Evolutionary conservation across 805 yeast species (phyloP).

Genomic region (Starmera pachycereana): DNA sequence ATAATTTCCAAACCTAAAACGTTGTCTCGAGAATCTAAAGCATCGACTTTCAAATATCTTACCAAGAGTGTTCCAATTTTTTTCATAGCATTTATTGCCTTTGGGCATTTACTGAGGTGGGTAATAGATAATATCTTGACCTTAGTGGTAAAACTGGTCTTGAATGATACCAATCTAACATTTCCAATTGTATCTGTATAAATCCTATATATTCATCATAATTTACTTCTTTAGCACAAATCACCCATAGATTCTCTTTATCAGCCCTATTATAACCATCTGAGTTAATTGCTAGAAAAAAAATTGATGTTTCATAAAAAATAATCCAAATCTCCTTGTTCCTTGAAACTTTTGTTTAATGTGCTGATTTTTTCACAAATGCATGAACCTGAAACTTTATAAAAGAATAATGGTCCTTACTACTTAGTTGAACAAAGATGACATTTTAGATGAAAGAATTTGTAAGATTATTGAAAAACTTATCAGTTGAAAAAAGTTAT

Average conservation of each 20-base stretch:
- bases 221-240: constrained; percentile 37
- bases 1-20: constrained; percentile 45
- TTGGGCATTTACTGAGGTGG: constrained; percentile 52
- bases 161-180: constrained; percentile 48
- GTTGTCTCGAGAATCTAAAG: too few species aligned
- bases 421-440: constrained; percentile 31
- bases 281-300: constrained; percentile 10
- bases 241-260: constrained; percentile 49
- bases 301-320: constrained; percentile 55
- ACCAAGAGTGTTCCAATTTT: constrained; percentile 39
- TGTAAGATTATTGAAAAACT: constrained; percentile 36
- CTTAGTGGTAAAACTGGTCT: constrained; percentile 35
- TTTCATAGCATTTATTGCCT: constrained; percentile 61
- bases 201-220: constrained; percentile 20
- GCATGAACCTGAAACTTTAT: constrained; percentile 8
- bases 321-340: constrained; percentile 40
- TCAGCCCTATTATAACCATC: constrained; percentile 31
- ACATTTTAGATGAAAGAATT: constrained; percentile 42
- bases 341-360: constrained; percentile 42
- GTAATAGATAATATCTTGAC: constrained; percentile 34
- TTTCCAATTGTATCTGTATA: constrained; percentile 36
- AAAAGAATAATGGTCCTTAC: constrained; percentile 31
- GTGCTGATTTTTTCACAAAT: constrained; percentile 37
- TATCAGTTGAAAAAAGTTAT: constrained; percentile 43
- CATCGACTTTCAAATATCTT: too few species aligned